Evolutionary conservation across 306 rosid genomes (phyloP), one percentile per base, ranked within the genome.

Genomic region (Alnus glutinosa): DNA sequence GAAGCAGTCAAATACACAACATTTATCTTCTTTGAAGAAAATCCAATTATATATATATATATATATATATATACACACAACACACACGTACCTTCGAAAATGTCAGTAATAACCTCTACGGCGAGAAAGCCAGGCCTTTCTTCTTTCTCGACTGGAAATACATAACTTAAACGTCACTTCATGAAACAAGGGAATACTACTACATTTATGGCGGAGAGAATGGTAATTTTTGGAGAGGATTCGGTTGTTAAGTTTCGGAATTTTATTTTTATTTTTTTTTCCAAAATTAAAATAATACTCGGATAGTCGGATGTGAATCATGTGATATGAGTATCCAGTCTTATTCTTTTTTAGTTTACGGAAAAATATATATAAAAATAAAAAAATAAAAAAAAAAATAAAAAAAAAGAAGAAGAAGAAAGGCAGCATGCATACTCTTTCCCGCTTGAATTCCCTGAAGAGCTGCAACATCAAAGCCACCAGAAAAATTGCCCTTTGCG

Each of bases 401-500:
- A 28, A 19, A 37, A 70, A 75, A 80, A 23, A 23, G 28, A 23
- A 23, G 28, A 23, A 23, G 28, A 23, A 23, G 28, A 23, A 23
- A 23, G 28, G 36, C 10, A 11, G 1, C 39, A 39, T 44, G 73
- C 83, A 77, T 81, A 94, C 98, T 91, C 19, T 64, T 86, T 48
- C 88, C 89, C 64, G 83, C 86, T 84, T 86, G 97, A 62, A 84
- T 39, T 80, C 91, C 90, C 75, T 90, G 91, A 61, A 94, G 91
- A 71, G 97, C 90, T 68, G 79, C 28, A 42, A 94, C 88, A 74
- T 94, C 98, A 78, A 94, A 94, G 34, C 98, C 98, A 77, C 98
- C 98, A 18, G 97, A 94, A 84, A 94, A 94, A 70, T 77, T 92
- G 13, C 97, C 95, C 79, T 77, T 92, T 9, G 98, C 97, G 76